A percentile compares a stretch with the other conserved stretches of the same genome.
These are phyloP conservation scores for Colletotrichum gigasporum DNA, from an alignment of 2,329 filamentous ascomycete species.

Conservation along the genomic window DNA sequence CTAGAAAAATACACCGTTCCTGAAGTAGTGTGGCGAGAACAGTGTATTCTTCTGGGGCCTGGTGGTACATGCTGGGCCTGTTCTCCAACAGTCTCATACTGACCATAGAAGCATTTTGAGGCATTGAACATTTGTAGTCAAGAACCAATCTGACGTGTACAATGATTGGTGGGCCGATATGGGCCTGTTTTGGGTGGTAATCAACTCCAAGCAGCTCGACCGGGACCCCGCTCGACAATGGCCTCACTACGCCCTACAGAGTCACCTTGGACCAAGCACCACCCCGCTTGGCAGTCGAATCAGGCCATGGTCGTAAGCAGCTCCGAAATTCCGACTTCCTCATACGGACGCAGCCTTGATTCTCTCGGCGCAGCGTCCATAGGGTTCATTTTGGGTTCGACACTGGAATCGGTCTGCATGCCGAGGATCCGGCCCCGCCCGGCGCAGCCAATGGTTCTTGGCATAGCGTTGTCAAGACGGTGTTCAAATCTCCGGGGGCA, in stretches of 20 bases:
- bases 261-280: neutral
- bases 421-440: conserved; percentile 14
- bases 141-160: neutral
- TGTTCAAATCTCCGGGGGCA: neutral
- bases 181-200: neutral
- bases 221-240: neutral
- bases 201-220: conserved; percentile 6
- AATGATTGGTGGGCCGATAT: conserved; percentile 26
- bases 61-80: too few species aligned
- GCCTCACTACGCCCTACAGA: neutral
- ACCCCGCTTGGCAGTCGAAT: conserved; percentile 4
- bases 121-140: too few species aligned
- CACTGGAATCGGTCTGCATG: neutral
- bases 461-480: conserved; percentile 13
- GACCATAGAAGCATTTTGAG: too few species aligned
- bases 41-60: too few species aligned
- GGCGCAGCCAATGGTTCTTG: conserved; percentile 2
- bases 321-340: neutral
- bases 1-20: too few species aligned
- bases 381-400: neutral
- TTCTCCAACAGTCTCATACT: too few species aligned
- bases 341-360: neutral
- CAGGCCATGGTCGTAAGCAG: neutral
- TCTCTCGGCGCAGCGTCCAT: neutral
- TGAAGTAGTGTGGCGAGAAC: too few species aligned